Conservation (phyloP, 108 stramenopile genomes). For the Nitzschia palea region DNA sequence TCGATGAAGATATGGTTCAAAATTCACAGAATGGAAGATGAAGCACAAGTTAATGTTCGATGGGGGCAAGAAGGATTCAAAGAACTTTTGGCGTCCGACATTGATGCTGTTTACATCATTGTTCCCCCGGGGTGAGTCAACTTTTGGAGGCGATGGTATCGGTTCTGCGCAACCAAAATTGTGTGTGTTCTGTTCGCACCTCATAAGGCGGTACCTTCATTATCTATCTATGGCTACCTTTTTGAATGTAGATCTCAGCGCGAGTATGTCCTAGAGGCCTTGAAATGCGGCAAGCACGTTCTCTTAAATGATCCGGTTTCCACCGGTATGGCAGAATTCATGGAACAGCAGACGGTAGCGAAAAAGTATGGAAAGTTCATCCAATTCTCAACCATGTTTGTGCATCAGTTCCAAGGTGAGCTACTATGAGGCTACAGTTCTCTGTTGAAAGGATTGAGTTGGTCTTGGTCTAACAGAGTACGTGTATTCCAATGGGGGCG, state of each 20-base stretch:
- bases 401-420: constrained; percentile 45
- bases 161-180: neutral
- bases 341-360: constrained; percentile 46
- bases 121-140: constrained; percentile 27
- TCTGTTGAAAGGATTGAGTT: no score
- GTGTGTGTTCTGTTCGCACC: neutral
- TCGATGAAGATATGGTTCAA: constrained; percentile 14
- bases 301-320: constrained; percentile 72
- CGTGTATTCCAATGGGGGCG: no score
- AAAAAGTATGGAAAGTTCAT: constrained; percentile 50
- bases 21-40: constrained; percentile 3
- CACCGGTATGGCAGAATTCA: constrained; percentile 36
- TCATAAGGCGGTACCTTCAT: neutral
- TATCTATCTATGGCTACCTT: neutral
- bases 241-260: constrained; percentile 16
- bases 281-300: constrained; percentile 57
- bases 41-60: constrained; percentile 5
- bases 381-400: constrained; percentile 69
- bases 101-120: constrained; percentile 45
- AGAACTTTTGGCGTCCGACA: constrained; percentile 22
- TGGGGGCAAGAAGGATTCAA: constrained; percentile 28
- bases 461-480: no score
- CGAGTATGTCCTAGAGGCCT: constrained; percentile 36
- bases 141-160: no score
- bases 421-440: no score